Evolutionary conservation across 2,329 filamentous ascomycete genomes (phyloP), one percentile per base, ranked within the genome.

Genomic region (Colletotrichum orchidophilum): DNA sequence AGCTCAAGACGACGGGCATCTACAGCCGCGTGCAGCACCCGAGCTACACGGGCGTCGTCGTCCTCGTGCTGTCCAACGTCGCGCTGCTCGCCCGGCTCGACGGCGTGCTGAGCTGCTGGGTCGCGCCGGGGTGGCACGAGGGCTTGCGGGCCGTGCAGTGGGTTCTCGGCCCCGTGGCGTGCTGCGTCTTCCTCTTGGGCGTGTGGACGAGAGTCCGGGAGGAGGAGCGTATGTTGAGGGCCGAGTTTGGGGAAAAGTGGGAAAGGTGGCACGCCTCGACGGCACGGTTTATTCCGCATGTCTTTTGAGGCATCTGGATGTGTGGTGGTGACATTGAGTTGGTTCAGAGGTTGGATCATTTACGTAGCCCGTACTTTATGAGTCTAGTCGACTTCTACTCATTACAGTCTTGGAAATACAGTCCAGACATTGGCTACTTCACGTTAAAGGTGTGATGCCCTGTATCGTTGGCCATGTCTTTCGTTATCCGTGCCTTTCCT

Each of bases 11-110:
- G 0, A 77, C 74, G 1, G 87, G 87, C 0, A 77, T 88, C 1
- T 88, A 88, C 71, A 71, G 73, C 21, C 85, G 83, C 71, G 76
- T 88, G 3, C 86, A 88, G 74, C 86, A 89, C 74, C 86, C 87
- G 2, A 86, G 86, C 65, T 89, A 89, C 69, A 83, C 83, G 0
- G 87, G 84, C 0, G 54, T 84, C 2, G 11, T 80, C 0, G 33
- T 83, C 3, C 73, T 88, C 0, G 62, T 81, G 1, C 15, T 79
- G 1, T 76, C 71, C 52, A 79, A 81, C 62, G 42, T 76, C 1
- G 65, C 75, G 1, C 67, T 87, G 4, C 75, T 85, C 7, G 65
- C 76, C 15, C 75, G 84, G 0, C 69, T 78, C 29, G 84, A 86
- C 68, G 84, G 81, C 0, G 75, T 78, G 2, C 46, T 80, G 0